Conservation (phyloP, 768 basidiomycete genomes). For the Hydnomerulius pinastri region DNA sequence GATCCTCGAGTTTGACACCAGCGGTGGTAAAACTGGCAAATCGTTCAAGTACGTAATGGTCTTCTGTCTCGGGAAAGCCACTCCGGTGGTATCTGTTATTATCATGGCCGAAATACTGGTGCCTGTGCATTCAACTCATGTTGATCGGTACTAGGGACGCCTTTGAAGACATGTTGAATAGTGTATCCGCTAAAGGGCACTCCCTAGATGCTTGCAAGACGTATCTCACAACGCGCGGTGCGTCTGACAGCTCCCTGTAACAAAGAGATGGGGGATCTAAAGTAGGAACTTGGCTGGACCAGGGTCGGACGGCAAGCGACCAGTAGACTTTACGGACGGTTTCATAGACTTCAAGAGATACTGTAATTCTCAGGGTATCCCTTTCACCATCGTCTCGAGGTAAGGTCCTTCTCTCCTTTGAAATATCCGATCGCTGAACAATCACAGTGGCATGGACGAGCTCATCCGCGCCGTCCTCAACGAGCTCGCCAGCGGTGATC, state of each 20-base stretch:
- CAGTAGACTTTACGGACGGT: conserved; percentile 39
- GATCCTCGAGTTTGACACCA: conserved; percentile 58
- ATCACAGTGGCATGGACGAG: conserved; percentile 84
- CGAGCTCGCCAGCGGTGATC: conserved; percentile 56
- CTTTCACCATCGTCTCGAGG: conserved; percentile 94
- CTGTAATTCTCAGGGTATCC: conserved; percentile 79
- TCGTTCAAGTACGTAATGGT: conserved; percentile 56
- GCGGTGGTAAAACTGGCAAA: conserved; percentile 18
- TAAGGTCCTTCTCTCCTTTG: conserved; percentile 27
- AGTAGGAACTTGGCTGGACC: too few relatives aligned
- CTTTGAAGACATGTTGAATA: conserved; percentile 84
- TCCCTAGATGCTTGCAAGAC: conserved; percentile 87
- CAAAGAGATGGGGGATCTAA: too few relatives aligned
- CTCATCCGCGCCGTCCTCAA: conserved; percentile 90
- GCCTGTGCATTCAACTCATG: conserved; percentile 9
- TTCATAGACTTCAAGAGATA: conserved; percentile 88
- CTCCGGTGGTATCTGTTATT: too few relatives aligned
- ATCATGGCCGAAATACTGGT: too few relatives aligned
- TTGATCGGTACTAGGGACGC: conserved; percentile 65
- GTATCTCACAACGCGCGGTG: conserved; percentile 65
- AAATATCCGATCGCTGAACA: neutral
- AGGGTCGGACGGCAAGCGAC: conserved; percentile 13
- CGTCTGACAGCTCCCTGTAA: conserved; percentile 28
- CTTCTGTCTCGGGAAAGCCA: too few relatives aligned
- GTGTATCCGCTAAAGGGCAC: conserved; percentile 71